phyloP scores from a whole-genome alignment of 1,284 basidiomycete genomes.

The Apiotrichum siamense region DNA sequence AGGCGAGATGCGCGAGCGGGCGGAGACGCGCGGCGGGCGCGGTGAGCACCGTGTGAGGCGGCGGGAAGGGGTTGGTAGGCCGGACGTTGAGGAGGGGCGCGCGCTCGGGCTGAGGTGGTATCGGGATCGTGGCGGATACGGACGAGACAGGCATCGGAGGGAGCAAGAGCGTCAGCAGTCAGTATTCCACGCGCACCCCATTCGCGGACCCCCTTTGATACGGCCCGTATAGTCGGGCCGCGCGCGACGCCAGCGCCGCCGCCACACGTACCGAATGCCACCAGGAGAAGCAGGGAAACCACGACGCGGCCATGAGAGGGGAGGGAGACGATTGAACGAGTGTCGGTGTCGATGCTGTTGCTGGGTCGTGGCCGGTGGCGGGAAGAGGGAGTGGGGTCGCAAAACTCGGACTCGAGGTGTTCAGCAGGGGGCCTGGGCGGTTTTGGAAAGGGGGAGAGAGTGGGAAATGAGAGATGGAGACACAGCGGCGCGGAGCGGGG shows the following conservation, averaged over 20 bases:
- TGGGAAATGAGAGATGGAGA: too few species aligned
- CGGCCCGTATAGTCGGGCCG: too few species aligned
- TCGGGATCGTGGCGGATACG: too few species aligned
- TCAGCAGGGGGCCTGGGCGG: too few species aligned
- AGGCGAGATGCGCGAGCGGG: slow-evolving; percentile 4
- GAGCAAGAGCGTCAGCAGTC: background rate
- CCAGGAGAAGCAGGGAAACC: background rate
- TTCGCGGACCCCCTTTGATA: too few species aligned
- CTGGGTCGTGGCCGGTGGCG: too few species aligned
- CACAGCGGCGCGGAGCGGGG: too few species aligned
- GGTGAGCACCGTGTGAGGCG: slow-evolving; percentile 13
- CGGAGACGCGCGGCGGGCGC: slow-evolving; percentile 9
- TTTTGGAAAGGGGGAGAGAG: too few species aligned
- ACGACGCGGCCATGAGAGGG: slow-evolving; percentile 2
- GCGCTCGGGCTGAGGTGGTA: background rate
- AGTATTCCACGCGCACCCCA: too few species aligned
- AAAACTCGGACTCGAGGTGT: too few species aligned
- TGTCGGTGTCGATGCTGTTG: background rate
- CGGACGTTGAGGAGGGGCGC: background rate
- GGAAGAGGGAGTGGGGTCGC: too few species aligned
- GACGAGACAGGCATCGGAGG: too few species aligned
- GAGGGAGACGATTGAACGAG: slow-evolving; percentile 2
- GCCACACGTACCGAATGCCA: background rate
- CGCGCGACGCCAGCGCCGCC: background rate
- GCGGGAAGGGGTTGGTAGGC: slow-evolving; percentile 8